Base-by-base conservation (phyloP, 768 basidiomycete genomes). In the Leccinum imitatum region DNA sequence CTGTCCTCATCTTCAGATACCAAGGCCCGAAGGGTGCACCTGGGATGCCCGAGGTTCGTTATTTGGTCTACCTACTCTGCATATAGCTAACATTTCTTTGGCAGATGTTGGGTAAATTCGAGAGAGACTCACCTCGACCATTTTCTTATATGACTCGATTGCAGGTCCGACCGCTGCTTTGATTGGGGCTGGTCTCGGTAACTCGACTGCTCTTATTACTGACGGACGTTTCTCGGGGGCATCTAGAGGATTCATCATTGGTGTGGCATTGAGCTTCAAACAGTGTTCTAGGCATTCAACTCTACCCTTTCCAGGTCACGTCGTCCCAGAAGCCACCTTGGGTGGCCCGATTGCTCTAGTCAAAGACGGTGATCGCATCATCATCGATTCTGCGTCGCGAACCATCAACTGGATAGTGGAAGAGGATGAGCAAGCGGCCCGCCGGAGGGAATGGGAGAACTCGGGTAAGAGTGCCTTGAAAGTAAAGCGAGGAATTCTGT, bases 181-280 rank as follows among this genome's bases (percentile, higher is more conserved):
- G 60, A 87, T 91, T 69, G 93, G 93, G 21, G 91, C 91, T 51
- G 92, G 93, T 27, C 79, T 95, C 25, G 84, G 87, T 47, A 82
- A 83, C 51, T 86, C 85, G 33, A 91, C 90, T 3, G 90, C 90
- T 1, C 79, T 95, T 53, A 87, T 95, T 64, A 95, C 93, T 0
- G 93, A 95, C 70, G 93, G 93, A 53, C 85, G 93, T 17, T 95
- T 95, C 80, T 91, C 89, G 19, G 93, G 93, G 15, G 93, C 92
- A 3, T 90, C 83, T 7, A 78, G 82, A 47, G 86, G 86, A 7
- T 86, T 86, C 71, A 83, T 84, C 69, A 84, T 85, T 58, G 83
- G 82, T 80, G 39, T 53, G 73, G 21, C 41, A 15, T n/a, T 33
- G 23, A 8, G 23, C 53, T 48, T 41, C 47, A 19, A 47, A 14